Percentiles rank a stretch among this genome's conserved stretches.
These are phyloP conservation scores for Coemansia sp. DNA, from an alignment of 371 early-diverging fungal genomes.

Conservation along the genomic window DNA sequence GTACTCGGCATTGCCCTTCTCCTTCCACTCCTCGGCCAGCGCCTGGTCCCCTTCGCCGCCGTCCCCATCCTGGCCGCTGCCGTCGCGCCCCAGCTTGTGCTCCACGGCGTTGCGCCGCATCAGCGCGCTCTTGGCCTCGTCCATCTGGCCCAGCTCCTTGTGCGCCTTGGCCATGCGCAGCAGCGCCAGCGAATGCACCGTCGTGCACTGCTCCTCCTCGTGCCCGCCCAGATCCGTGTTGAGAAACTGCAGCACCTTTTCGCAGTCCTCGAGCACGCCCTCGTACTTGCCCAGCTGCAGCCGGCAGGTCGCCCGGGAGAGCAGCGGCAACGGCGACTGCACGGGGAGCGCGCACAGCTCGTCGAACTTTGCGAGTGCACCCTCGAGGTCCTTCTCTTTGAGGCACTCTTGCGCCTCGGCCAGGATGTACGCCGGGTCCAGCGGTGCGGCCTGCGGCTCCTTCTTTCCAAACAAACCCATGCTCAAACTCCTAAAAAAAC, in stretches of 20 bases:
- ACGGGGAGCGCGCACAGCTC: constrained; percentile 49
- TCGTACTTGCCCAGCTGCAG: constrained; percentile 47
- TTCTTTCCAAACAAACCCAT: constrained; percentile 12
- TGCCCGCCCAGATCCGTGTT: constrained; percentile 47
- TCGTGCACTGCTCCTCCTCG: constrained; percentile 49
- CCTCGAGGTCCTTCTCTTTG: constrained; percentile 42
- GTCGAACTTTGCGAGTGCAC: constrained; percentile 48
- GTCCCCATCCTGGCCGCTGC: constrained; percentile 11
- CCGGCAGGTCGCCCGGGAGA: constrained; percentile 49
- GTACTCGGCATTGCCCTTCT: constrained; percentile 49
- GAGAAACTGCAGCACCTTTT: constrained; percentile 50
- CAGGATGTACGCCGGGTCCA: constrained; percentile 36
- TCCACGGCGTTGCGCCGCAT: constrained; percentile 53
- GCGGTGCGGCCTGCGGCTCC: constrained; percentile 45
- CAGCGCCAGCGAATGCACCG: constrained; percentile 50
- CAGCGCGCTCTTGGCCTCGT: constrained; percentile 49
- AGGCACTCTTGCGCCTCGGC: constrained; percentile 49
- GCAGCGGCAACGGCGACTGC: constrained; percentile 49
- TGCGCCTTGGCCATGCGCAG: constrained; percentile 53
- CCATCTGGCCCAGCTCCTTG: constrained; percentile 50
- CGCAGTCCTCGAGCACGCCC: constrained; percentile 49
- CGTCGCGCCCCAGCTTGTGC: constrained; percentile 45
- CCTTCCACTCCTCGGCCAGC: constrained; percentile 48
- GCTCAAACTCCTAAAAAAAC: no score
- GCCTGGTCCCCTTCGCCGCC: constrained; percentile 23